phyloP scores from a whole-genome alignment of 1,139 yeast genomes.

The Taphrina confusa region DNA sequence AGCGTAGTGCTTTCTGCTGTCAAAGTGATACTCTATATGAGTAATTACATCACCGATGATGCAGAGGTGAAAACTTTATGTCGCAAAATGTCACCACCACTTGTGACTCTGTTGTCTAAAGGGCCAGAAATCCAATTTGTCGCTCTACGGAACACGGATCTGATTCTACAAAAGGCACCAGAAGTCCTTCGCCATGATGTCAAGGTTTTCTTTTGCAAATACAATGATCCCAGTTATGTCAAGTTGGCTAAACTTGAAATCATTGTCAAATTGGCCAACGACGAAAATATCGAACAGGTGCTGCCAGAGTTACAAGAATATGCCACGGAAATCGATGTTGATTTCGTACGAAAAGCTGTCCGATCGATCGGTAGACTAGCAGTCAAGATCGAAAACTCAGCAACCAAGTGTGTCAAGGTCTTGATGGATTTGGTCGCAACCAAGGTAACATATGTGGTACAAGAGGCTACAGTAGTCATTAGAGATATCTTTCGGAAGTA shows the following conservation, averaged over 20 bases:
- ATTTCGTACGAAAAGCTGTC: slow-evolving; percentile 83
- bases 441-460: slow-evolving; percentile 73
- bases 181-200: slow-evolving; percentile 63
- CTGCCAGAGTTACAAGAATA: slow-evolving; percentile 78
- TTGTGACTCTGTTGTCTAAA: slow-evolving; percentile 69
- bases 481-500: slow-evolving; percentile 76
- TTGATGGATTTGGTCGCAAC: slow-evolving; percentile 63
- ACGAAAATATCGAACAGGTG: slow-evolving; percentile 61
- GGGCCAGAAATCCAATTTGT: slow-evolving; percentile 84
- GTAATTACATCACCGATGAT: slow-evolving; percentile 61
- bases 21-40: slow-evolving; percentile 67
- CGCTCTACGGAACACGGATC: slow-evolving; percentile 75
- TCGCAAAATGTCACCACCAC: slow-evolving; percentile 67
- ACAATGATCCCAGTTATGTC: slow-evolving; percentile 82
- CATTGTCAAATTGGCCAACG: slow-evolving; percentile 73
- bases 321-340: slow-evolving; percentile 80
- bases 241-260: slow-evolving; percentile 90
- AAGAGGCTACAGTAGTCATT: slow-evolving; percentile 75
- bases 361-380: slow-evolving; percentile 90
- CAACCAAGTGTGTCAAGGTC: slow-evolving; percentile 65
- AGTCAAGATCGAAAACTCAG: slow-evolving; percentile 63
- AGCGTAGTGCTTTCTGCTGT: slow-evolving; percentile 78
- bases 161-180: slow-evolving; percentile 68
- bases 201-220: slow-evolving; percentile 75
- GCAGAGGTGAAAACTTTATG: slow-evolving; percentile 57